Conservation (phyloP, 805 yeast species). For the Saccharomyces eubayanus region DNA sequence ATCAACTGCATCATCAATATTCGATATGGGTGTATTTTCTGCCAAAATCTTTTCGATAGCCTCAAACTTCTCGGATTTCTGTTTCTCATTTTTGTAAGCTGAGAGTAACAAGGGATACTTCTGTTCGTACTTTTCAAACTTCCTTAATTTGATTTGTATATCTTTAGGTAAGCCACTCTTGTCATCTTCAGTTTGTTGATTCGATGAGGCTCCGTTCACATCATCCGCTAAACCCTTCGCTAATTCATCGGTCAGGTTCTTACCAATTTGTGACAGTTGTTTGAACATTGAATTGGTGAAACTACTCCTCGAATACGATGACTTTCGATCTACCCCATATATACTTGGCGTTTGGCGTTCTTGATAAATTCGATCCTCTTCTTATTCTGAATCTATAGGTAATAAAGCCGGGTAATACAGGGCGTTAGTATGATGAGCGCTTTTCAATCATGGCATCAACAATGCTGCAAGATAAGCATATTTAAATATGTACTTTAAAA, state of each 20-base stretch:
- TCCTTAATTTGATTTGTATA: constrained; percentile 54
- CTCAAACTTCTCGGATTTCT: constrained; percentile 49
- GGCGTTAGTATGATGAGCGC: not conserved
- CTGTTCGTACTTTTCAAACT: constrained; percentile 79
- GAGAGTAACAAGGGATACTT: constrained; percentile 79
- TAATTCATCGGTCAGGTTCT: constrained; percentile 56
- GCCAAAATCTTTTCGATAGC: constrained; percentile 60
- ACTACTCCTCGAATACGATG: not conserved
- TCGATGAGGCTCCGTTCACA: constrained; percentile 10
- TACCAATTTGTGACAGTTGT: constrained; percentile 52
- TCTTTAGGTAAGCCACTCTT: constrained; percentile 46
- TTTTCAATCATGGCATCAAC: not conserved
- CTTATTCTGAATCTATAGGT: not conserved
- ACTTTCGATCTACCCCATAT: not conserved
- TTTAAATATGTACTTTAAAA: not conserved
- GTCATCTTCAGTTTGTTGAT: constrained; percentile 16
- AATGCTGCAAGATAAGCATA: not conserved
- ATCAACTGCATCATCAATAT: constrained; percentile 65
- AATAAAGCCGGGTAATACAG: not conserved
- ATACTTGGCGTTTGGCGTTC: not conserved
- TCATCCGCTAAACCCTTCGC: constrained; percentile 36
- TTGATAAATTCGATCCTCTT: not conserved
- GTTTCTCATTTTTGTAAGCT: constrained; percentile 78
- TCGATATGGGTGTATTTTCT: constrained; percentile 74
- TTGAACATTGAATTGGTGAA: constrained; percentile 37